Base-by-base conservation (phyloP, 2,329 filamentous ascomycete species). In the Aureobasidium sp. region DNA sequence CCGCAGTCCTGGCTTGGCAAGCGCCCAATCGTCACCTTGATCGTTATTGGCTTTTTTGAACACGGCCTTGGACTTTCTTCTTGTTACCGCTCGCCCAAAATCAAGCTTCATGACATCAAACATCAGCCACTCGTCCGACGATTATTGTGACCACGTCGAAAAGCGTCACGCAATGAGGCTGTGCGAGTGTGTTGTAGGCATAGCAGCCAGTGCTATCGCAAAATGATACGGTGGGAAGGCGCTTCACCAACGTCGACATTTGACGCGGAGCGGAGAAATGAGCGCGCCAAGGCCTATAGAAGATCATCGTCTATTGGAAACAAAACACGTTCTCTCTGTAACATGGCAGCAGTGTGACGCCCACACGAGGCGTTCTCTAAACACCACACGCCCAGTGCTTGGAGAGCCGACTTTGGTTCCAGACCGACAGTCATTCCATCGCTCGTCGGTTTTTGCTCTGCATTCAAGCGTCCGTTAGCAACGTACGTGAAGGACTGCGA, bases 51-150 rank as follows among this genome's bases (percentile, higher is more conserved):
- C n/a, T n/a, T n/a, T n/a, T n/a, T n/a, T n/a, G n/a, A n/a, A n/a
- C n/a, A n/a, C n/a, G n/a, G n/a, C n/a, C n/a, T n/a, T n/a, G n/a
- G n/a, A n/a, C n/a, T n/a, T n/a, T n/a, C n/a, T n/a, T n/a, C n/a
- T n/a, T 10, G 8, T 10, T 37, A 39, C 54, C 42, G 54, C 21
- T 30, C 30, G 27, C 25, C 32, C 25, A 15, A 34, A 47, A 58
- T 45, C 41, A 57, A 57, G 53, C 53, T 57, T 45, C 39, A 57
- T 57, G 53, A 57, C 54, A 47, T 58, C 49, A 48, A 39, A 21
- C 21, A 21, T 37, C 54, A 58, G 54, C 54, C 54, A 48, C 42
- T 25, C 15, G 42, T 30, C 32, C 54, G n/a, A 37, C 21, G 21
- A 21, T 21, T 21, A 21, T 25, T 41, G 41, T 36, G 9, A 15